Base-by-base conservation (phyloP, 257 asterid species). In the Agastache rugosa region DNA sequence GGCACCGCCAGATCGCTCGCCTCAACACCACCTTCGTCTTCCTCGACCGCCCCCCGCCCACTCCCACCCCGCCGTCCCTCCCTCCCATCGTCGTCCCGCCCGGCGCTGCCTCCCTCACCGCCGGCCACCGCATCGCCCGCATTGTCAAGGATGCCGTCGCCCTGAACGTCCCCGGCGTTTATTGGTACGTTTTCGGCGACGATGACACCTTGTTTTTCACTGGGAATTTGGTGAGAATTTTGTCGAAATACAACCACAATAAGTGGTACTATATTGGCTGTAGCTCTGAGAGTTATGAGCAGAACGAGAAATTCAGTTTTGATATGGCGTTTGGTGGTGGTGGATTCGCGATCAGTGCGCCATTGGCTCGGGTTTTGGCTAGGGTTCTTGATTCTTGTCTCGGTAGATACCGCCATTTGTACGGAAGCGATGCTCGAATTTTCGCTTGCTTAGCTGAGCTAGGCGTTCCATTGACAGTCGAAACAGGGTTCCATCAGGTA, bases 311-410 rank as follows among this genome's bases (percentile, higher is more conserved):
- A 66, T 83, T 85, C 63, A 84, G 79, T 11, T 92, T 92, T 67
- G 86, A 69, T 29, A 88, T 92, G 97, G 97, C 96, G 25, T 92
- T 72, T 77, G 96, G 97, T 6, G 96, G 97, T 17, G 96, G 96
- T 9, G 97, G 97, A 15, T 88, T 80, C 75, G 97, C 85, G 1
- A 74, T 92, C 16, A 92, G 97, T 74, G 91, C 93, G 4, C 88
- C 96, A 5, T 74, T 92, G 79, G 96, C 89, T 12, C 79, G 84
- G 83, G 87, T 78, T 80, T 80, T 92, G 78, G 86, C 90, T 53
- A 78, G 84, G 79, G 87, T 88, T 59, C 78, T 92, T 19, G 93
- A 83, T 41, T 82, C 92, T 73, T 92, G 96, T 75, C 85, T 92
- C 71, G 53, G 69, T 17, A 86, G 97, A 90, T 92, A 90, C 79